These are phyloP conservation scores for Fusarium goolgardi DNA, from an alignment of 2,329 filamentous ascomycete species.

Conservation along the genomic window DNA sequence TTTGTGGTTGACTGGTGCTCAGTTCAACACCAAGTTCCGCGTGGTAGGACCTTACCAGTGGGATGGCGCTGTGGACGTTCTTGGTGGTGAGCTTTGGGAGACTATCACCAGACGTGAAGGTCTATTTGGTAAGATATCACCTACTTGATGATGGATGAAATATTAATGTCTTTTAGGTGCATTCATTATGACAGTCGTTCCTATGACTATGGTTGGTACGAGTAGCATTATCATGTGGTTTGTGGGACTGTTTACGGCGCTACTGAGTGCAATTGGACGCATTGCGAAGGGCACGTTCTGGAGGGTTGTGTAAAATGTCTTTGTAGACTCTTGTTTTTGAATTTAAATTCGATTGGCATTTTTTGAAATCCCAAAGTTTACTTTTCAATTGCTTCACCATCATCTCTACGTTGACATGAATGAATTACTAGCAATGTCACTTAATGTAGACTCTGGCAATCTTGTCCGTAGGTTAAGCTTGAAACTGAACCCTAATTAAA, in stretches of 20 bases:
- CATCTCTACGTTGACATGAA: not conserved
- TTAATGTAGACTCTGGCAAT: not conserved
- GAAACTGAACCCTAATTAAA: no score
- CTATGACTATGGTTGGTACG: conserved; percentile 1
- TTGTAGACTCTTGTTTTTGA: not conserved
- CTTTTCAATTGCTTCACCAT: not conserved
- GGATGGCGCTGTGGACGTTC: not conserved
- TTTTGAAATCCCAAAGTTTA: not conserved
- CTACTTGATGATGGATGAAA: not conserved
- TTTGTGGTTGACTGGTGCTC: not conserved
- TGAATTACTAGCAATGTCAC: no score
- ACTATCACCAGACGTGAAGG: not conserved
- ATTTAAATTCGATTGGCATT: not conserved
- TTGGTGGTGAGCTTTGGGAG: not conserved
- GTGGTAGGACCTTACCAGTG: not conserved
- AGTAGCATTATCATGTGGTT: not conserved
- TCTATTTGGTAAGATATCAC: not conserved
- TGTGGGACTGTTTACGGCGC: not conserved
- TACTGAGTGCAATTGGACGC: not conserved
- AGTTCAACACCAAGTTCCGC: not conserved
- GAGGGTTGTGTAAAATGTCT: not conserved
- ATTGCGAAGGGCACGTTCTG: not conserved
- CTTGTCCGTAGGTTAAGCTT: accelerated
- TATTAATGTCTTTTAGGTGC: not conserved
- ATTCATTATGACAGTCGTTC: not conserved